Evolutionary conservation across 441 rosid genomes (phyloP), one percentile per base, ranked within the genome.

Genomic region (Gossypium gossypioides): DNA sequence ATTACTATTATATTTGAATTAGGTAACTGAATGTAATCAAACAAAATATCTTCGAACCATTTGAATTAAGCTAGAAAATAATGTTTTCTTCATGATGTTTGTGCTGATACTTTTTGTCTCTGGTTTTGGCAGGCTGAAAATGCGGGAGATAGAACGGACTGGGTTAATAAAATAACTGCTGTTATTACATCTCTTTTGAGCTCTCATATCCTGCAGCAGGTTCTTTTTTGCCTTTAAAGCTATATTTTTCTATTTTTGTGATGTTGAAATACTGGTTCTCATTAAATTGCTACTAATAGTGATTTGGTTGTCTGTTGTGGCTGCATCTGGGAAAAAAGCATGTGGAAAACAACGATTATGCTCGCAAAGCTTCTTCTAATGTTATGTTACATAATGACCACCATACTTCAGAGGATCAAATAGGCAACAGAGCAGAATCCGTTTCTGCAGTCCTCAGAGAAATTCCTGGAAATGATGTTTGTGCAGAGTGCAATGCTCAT

Each of bases 401-500:
- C 50, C 42, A 68, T 55, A 71, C 74, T 54, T 74, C 27, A 52
- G 81, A 77, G 71, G 83, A 73, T n/a, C 18, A 10, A 54, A 78
- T 81, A 72, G 63, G 74, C 66, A 74, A 78, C 77, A 65, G 73
- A 19, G 79, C 78, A n/a, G 84, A 85, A 71, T 78, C 75, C 77
- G 96, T 86, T 77, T 82, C 86, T 57, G 63, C 72, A 12, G 70
- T 79, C 76, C 91, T 93, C 13, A 86, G 91, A 84, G 77, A 82
- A 74, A 85, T 93, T 84, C 86, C 90, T 21, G 98, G 98, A 78
- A 93, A 93, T 83, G 84, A 91, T 80, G 73, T 81, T 68, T 93
- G 98, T 84, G 98, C 92, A 68, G 97, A 93, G 76, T 93, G 98
- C 83, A 76, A 86, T 77, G 80, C 91, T 76, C 85, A 87, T 71